Conservation (phyloP, 2,329 filamentous ascomycete genomes). For the Alternaria gaisen region DNA sequence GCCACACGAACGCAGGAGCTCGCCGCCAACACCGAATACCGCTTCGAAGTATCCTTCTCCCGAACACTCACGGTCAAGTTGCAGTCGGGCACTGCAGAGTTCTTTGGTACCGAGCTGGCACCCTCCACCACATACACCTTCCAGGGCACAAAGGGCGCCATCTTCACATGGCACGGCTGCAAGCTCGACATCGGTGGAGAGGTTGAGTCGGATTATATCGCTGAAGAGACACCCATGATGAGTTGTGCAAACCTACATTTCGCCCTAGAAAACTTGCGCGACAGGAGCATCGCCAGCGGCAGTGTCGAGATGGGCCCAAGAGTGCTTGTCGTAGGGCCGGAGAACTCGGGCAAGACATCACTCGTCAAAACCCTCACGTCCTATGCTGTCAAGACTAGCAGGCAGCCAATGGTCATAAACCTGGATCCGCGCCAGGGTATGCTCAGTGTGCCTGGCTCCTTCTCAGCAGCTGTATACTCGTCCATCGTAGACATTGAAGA, state of each 20-base stretch:
- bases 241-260: conserved; percentile 88
- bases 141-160: conserved; percentile 81
- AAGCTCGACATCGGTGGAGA: conserved; percentile 80
- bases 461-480: conserved; percentile 87
- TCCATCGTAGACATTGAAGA: conserved; percentile 88
- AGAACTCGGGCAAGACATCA: conserved; percentile 83
- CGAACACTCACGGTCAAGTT: conserved; percentile 63
- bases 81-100: conserved; percentile 83
- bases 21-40: conserved; percentile 56
- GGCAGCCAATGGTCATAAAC: conserved; percentile 84
- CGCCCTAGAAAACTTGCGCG: conserved; percentile 77
- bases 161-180: conserved; percentile 93
- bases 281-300: conserved; percentile 60
- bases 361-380: conserved; percentile 78
- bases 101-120: conserved; percentile 94
- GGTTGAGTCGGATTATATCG: conserved; percentile 72
- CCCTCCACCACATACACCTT: conserved; percentile 82
- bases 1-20: conserved; percentile 53
- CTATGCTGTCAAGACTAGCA: conserved; percentile 77
- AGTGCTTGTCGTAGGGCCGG: conserved; percentile 83
- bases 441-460: conserved; percentile 70
- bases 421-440: conserved; percentile 77
- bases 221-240: conserved; percentile 83
- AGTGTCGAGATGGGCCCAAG: conserved; percentile 70
- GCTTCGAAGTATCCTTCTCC: conserved; percentile 52